Evolutionary conservation across 2,329 filamentous ascomycete species (phyloP), one percentile per base, ranked within the genome.

Genomic region (Fusarium keratoplasticum): DNA sequence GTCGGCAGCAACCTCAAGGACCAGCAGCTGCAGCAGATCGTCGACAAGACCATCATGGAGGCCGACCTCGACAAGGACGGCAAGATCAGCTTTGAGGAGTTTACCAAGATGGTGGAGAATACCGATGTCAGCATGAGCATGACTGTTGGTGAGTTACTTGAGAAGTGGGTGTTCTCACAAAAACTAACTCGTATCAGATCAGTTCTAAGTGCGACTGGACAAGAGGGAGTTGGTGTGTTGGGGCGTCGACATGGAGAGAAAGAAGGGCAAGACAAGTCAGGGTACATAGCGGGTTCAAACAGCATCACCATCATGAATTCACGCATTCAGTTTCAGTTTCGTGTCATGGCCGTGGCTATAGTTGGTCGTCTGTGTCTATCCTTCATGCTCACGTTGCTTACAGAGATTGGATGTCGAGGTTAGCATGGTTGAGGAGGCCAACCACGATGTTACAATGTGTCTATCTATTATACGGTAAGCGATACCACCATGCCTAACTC

Each of bases 11-110:
- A 99, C 84, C 87, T 99, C 81, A 99, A 99, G 89, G 96, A 99
- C 84, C 95, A 98, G 85, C 96, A 99, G 86, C 86, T 99, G 82
- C 96, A 99, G 87, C 96, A 96, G 90, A 99, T 99, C 82, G 96
- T 99, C 78, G 96, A 99, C 87, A 99, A 99, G 91, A 99, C 96
- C 69, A 98, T 99, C 83, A 98, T 98, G 96, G 96, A 99, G 87
- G 96, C 96, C 58, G 96, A 99, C 84, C 89, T 95, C 78, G 96
- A 99, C 84, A 92, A 92, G 71, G 96, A 99, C 83, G 96, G 96
- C 80, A 97, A 97, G 89, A 98, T 99, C 83, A 98, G 95, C 87
- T 99, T 99, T 80, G 95, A 98, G 85, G 96, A 99, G 88, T 99
- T 99, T 82, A 96, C 92, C 71, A 95, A 96, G 87, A 98, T 99